Evolutionary conservation across 805 yeast genomes (phyloP).

Genomic region (Lachancea fermentati): DNA sequence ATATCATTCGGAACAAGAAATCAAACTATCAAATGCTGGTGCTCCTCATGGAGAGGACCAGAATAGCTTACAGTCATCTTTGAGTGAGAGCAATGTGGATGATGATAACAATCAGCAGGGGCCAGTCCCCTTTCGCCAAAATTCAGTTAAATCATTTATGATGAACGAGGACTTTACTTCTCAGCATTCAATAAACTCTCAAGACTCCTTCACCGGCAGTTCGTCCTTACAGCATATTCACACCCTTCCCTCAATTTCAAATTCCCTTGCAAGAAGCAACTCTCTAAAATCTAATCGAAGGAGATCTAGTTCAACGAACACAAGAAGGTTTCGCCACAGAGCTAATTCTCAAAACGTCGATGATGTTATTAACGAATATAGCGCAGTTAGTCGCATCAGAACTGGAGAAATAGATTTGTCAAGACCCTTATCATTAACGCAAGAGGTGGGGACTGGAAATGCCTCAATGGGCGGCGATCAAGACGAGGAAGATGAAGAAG

Average conservation of each 20-base stretch:
- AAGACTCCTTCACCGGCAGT: no score
- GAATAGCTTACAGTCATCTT: neutral
- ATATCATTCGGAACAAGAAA: no score
- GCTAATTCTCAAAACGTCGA: conserved; percentile 33
- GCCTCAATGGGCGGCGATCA: conserved; percentile 10
- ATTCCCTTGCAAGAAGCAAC: neutral
- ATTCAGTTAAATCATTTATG: neutral
- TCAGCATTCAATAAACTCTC: neutral
- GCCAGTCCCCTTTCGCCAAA: neutral
- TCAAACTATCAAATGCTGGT: neutral
- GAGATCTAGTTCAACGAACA: neutral
- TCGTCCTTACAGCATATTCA: neutral
- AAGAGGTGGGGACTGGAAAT: conserved; percentile 25
- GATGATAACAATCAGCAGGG: neutral
- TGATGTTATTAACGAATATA: conserved; percentile 40
- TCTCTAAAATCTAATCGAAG: conserved; percentile 1
- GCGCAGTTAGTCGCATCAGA: conserved; percentile 25
- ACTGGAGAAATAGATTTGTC: conserved; percentile 30
- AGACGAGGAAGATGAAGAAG: conserved; percentile 3
- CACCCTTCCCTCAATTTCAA: conserved; percentile 1
- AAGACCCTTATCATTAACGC: conserved; percentile 28
- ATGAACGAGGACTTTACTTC: neutral
- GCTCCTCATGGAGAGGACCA: neutral
- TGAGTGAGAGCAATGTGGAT: conserved; percentile 3
- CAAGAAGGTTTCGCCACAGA: conserved; percentile 5